Conservation (phyloP, 108 stramenopile species). For the Cylindrotheca closterium region DNA sequence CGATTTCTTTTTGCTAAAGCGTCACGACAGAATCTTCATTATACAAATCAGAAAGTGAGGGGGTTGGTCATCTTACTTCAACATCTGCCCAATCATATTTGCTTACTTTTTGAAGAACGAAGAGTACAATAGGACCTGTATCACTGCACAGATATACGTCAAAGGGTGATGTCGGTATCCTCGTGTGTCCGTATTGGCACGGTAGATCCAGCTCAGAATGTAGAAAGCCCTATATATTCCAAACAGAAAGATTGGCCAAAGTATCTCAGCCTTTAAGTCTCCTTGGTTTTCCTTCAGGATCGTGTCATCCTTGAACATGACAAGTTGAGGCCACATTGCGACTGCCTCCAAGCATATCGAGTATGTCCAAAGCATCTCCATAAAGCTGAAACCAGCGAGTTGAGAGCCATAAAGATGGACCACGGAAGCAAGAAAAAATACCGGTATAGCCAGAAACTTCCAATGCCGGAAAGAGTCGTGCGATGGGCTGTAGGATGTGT, state of each 20-base stretch:
- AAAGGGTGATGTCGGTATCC: background rate
- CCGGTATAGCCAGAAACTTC: background rate
- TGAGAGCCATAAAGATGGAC: background rate
- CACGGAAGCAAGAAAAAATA: background rate
- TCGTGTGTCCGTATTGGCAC: background rate
- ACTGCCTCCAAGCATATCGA: background rate
- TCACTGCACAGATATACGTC: background rate
- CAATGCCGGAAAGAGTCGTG: background rate
- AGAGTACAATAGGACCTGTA: background rate
- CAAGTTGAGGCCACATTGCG: background rate
- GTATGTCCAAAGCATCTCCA: background rate
- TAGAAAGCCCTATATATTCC: background rate
- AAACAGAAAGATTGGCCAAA: background rate
- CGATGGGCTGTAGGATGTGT: background rate
- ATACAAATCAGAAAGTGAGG: background rate
- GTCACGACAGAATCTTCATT: background rate
- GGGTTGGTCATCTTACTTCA: background rate
- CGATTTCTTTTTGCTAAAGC: too few relatives aligned
- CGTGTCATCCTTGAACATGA: background rate
- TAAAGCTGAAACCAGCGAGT: background rate
- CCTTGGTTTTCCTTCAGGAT: background rate
- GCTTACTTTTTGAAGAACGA: background rate
- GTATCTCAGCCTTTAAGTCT: background rate
- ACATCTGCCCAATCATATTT: background rate
- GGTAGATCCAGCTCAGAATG: background rate